Conservation (phyloP, 2,329 filamentous ascomycete genomes). For the Fusarium robinianum region DNA sequence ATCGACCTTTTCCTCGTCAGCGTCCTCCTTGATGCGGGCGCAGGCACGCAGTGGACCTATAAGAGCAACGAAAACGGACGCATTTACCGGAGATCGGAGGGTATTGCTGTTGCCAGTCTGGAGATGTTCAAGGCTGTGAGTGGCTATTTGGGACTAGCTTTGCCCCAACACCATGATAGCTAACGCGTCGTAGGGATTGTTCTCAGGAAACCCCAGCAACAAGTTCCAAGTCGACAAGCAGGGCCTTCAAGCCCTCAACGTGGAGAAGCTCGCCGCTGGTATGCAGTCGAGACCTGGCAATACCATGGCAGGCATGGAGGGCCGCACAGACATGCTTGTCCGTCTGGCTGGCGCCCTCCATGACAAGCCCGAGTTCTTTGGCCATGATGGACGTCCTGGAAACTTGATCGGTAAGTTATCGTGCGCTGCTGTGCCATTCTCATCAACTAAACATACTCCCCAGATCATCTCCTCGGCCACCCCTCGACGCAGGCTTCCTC, state of each 20-base stretch:
- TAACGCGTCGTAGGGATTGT: constrained; percentile 62
- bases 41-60: constrained; percentile 89
- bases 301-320: constrained; percentile 81
- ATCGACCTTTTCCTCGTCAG: constrained; percentile 80
- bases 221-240: constrained; percentile 86
- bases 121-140: constrained; percentile 87
- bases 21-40: constrained; percentile 83
- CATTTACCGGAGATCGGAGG: constrained; percentile 83
- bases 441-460: constrained; percentile 20
- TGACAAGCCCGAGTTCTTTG: constrained; percentile 81
- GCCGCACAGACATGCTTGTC: constrained; percentile 77
- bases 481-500: no score
- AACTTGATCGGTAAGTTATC: constrained; percentile 81
- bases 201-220: constrained; percentile 79
- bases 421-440: neutral
- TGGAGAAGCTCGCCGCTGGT: constrained; percentile 74
- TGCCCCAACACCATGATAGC: constrained; percentile 5
- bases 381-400: constrained; percentile 80
- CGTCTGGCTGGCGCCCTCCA: constrained; percentile 77
- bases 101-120: constrained; percentile 73
- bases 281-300: constrained; percentile 83
- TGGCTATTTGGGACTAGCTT: constrained; percentile 1
- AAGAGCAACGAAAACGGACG: constrained; percentile 87
- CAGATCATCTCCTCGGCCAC: constrained; percentile 91
- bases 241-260: constrained; percentile 73